Conservation (phyloP, 2,329 filamentous ascomycete species). For the Neofusicoccum cordaticola region DNA sequence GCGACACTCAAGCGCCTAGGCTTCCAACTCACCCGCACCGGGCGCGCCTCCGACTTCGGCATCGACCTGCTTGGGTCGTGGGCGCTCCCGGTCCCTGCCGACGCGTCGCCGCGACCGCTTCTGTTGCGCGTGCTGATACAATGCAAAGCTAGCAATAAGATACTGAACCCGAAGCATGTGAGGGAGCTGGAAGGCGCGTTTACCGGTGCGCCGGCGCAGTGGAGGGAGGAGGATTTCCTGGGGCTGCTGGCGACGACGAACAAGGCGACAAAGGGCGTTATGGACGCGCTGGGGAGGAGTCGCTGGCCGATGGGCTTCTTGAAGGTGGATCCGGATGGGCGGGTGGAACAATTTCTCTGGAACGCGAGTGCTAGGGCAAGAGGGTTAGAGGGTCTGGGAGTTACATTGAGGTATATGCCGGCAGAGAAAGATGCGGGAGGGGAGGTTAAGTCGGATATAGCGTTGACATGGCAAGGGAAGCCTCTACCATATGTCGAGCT, state of each 20-base stretch:
- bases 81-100: conserved; percentile 45
- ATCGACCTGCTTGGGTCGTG: conserved; percentile 74
- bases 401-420: conserved; percentile 32
- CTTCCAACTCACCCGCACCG: conserved; percentile 64
- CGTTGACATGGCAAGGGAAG: conserved; percentile 37
- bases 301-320: conserved; percentile 70
- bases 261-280: conserved; percentile 73
- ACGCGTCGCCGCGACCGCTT: conserved; percentile 21
- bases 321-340: conserved; percentile 57
- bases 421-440: conserved; percentile 15
- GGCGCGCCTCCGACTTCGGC: conserved; percentile 65
- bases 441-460: conserved; percentile 27
- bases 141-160: conserved; percentile 62
- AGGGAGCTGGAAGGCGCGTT: conserved; percentile 82
- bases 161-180: conserved; percentile 57
- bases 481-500: conserved; percentile 19
- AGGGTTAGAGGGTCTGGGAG: conserved; percentile 57
- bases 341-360: conserved; percentile 68
- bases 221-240: conserved; percentile 62
- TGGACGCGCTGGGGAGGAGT: conserved; percentile 67
- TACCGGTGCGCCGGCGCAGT: conserved; percentile 68
- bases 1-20: conserved; percentile 57
- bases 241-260: conserved; percentile 68
- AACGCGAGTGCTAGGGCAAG: conserved; percentile 62
- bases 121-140: conserved; percentile 54